Base-by-base conservation (phyloP, 2,329 filamentous ascomycete species). In the Phoma sp. region DNA sequence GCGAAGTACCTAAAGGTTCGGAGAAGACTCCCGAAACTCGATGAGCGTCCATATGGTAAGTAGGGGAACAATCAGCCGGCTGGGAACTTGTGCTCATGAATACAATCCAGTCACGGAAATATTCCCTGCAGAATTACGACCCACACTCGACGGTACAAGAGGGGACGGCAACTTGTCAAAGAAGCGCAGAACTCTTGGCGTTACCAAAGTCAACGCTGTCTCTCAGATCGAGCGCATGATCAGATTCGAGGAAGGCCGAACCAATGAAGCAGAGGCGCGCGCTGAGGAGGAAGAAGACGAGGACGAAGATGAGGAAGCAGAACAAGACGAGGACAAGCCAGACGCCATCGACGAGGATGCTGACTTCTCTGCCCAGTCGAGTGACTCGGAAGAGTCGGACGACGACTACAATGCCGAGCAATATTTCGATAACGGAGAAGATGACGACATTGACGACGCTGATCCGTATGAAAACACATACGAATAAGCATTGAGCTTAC, bases 361-460 rank as follows among this genome's bases (percentile, higher is more conserved):
- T 57, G 81, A 84, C 17, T 74, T 59, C 57, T 71, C 66, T 5
- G 68, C 64, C 37, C 83, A 84, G 20, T 84, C 86, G 37, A 84
- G 85, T 11, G 83, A 85, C 49, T 84, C 83, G 4, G 85, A 87
- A 66, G 87, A 88, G 63, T 84, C 87, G 61, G 85, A 83, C 1
- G 85, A 88, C 63, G 81, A 87, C 58, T 87, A 88, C 75, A 83
- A 79, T 48, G 85, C 85, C 6, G 85, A 84, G 43, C 83, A 82
- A 48, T 85, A 77, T 40, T 83, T 81, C 52, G 82, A 78, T 37
- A 83, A 74, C 29, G 75, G 77, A 32, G 82, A 80, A 26, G 83
- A 79, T 33, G 83, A 81, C 47, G 81, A 74, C 23, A 68, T 71
- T 43, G 74, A 77, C 33, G 73, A 73, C 32, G 71, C 59, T 7